Evolutionary conservation across 2,329 filamentous ascomycete species (phyloP).

Genomic region (Phoma sp.): DNA sequence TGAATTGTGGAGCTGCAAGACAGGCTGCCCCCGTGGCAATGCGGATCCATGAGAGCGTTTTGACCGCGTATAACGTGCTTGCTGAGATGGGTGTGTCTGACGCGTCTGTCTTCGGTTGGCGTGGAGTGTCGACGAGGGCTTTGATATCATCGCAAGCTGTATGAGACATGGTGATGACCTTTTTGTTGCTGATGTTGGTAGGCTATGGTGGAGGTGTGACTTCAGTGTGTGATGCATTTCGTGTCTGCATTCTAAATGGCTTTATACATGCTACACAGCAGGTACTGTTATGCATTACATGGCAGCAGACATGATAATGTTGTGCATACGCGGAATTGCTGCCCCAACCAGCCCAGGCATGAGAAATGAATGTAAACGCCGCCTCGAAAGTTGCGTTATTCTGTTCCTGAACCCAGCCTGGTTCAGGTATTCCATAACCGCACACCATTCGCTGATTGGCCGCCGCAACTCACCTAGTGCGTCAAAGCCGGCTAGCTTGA

Average conservation of each 20-base stretch:
- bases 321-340: neutral
- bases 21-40: conserved; percentile 26
- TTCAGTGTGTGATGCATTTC: neutral
- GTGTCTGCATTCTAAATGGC: neutral
- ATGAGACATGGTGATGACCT: neutral
- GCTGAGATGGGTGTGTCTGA: conserved; percentile 15
- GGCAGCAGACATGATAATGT: neutral
- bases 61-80: conserved; percentile 23
- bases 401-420: neutral
- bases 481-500: neutral
- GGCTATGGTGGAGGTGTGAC: neutral
- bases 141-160: neutral
- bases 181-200: neutral
- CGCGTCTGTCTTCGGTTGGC: conserved; percentile 15
- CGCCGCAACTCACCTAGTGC: neutral
- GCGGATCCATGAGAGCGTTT: conserved; percentile 27
- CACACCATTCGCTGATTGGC: conserved; percentile 3
- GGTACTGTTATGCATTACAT: neutral
- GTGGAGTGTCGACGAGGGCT: conserved; percentile 21
- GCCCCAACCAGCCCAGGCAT: no score
- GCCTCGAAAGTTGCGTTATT: neutral
- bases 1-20: conserved; percentile 30
- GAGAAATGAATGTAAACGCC: neutral
- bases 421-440: neutral
- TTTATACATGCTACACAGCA: neutral